Evolutionary conservation across 495 filamentous ascomycete genomes (phyloP).

Genomic region (Aeminium ludgeri): DNA sequence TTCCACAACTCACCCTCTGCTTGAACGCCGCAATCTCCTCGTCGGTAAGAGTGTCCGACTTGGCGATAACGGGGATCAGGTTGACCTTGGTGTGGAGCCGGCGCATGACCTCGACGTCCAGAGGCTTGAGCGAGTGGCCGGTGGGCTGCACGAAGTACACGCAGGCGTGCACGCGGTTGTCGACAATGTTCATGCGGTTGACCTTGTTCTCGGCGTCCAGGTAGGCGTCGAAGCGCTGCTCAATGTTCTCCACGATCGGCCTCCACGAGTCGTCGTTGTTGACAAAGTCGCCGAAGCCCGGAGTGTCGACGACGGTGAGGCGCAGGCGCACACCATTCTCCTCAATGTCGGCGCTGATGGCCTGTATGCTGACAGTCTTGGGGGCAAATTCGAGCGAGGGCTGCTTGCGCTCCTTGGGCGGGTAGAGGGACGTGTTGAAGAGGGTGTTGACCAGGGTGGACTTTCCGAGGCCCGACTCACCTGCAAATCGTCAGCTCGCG

Average conservation of each 20-base stretch:
- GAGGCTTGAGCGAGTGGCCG: slow-evolving; percentile 95
- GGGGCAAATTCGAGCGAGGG: slow-evolving; percentile 95
- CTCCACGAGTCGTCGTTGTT: slow-evolving; percentile 99
- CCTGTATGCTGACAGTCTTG: slow-evolving; percentile 97
- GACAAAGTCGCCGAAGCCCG: slow-evolving; percentile 96
- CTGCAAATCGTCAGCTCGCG: slow-evolving; percentile 34
- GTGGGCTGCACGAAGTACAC: slow-evolving; percentile 99
- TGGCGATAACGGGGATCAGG: slow-evolving; percentile 96
- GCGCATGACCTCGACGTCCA: slow-evolving; percentile 98
- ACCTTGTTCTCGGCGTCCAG: slow-evolving; percentile 99
- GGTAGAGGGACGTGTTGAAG: slow-evolving; percentile 98
- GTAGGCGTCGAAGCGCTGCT: slow-evolving; percentile 95
- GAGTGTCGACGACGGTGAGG: slow-evolving; percentile 92
- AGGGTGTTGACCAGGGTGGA: slow-evolving; percentile 97
- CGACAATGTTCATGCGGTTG: slow-evolving; percentile 97
- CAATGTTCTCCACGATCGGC: slow-evolving; percentile 97
- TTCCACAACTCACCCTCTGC: slow-evolving; percentile 51
- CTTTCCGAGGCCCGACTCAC: slow-evolving; percentile 98
- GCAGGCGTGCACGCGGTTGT: slow-evolving; percentile 95
- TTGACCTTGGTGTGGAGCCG: slow-evolving; percentile 99
- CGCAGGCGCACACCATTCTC: slow-evolving; percentile 97
- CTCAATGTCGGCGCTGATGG: slow-evolving; percentile 96
- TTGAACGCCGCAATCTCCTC: slow-evolving; percentile 92
- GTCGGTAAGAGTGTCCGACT: slow-evolving; percentile 93
- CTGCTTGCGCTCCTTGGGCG: slow-evolving; percentile 91